phyloP scores from a whole-genome alignment of 352 stramenopile genomes.

The Phytophthora constricta region DNA sequence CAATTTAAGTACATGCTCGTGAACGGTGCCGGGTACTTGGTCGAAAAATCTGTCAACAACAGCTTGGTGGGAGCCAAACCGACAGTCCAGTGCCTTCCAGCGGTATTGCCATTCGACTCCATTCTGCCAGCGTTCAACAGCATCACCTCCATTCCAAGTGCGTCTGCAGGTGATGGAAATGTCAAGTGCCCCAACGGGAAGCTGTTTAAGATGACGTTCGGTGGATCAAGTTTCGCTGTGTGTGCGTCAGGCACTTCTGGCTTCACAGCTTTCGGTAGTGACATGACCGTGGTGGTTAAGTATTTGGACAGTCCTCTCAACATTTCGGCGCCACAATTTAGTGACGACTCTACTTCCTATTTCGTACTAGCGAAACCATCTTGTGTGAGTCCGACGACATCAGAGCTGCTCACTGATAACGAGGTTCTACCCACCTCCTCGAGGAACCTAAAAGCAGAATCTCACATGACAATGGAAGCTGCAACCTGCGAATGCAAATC shows the following conservation, averaged over 20 bases:
- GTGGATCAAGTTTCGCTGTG: not conserved
- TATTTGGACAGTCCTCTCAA: not conserved
- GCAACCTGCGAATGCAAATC: not conserved
- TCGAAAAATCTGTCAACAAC: not conserved
- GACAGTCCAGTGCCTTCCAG: conserved; percentile 9
- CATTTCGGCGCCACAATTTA: not conserved
- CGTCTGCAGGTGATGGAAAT: not conserved
- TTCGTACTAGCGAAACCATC: no score
- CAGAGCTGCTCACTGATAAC: not conserved
- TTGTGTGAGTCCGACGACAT: no score
- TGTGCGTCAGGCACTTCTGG: not conserved
- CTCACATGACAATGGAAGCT: not conserved
- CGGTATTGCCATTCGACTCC: conserved; percentile 5
- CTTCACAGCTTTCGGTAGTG: not conserved
- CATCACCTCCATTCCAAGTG: not conserved
- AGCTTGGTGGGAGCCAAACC: not conserved
- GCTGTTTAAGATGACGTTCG: not conserved
- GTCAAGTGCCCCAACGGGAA: conserved; percentile 11
- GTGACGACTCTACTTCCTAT: not conserved
- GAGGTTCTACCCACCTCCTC: not conserved
- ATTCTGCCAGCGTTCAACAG: conserved; percentile 5
- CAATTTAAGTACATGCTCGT: conserved; percentile 29
- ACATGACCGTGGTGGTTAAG: not conserved
- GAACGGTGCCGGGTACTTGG: conserved; percentile 23
- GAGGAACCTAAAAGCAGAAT: not conserved